Evolutionary conservation across 2,329 filamentous ascomycete genomes (phyloP).

Genomic region (Sordariomycetes sp.): DNA sequence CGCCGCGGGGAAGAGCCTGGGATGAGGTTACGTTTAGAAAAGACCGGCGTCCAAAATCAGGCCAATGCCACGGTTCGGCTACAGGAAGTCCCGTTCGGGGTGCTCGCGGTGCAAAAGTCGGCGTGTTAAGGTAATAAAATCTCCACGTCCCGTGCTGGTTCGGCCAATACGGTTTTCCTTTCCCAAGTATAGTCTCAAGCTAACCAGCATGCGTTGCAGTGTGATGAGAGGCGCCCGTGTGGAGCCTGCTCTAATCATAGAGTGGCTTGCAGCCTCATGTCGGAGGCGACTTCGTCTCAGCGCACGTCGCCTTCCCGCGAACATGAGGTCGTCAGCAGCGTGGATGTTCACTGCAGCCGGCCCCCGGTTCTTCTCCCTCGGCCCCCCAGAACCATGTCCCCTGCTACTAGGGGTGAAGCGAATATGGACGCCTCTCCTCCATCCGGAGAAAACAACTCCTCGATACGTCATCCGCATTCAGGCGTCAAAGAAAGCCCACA

Average conservation of each 20-base stretch:
- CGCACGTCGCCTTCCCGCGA: conserved; percentile 7
- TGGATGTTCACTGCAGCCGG: neutral
- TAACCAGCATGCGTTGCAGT: conserved; percentile 12
- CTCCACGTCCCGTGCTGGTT: neutral
- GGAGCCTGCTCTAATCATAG: conserved; percentile 22
- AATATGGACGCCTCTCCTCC: neutral
- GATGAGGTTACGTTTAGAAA: neutral
- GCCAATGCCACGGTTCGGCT: conserved; percentile 18
- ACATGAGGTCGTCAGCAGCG: conserved; percentile 12
- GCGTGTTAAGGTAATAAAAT: conserved; percentile 20
- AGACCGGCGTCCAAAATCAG: neutral
- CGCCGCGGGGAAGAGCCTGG: neutral
- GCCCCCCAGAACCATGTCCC: neutral
- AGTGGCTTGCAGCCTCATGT: conserved; percentile 19
- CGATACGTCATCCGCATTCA: neutral
- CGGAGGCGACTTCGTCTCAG: conserved; percentile 5
- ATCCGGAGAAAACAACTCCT: neutral
- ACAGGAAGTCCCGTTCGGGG: conserved; percentile 23
- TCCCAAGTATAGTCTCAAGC: neutral
- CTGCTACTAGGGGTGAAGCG: neutral
- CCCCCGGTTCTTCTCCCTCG: neutral
- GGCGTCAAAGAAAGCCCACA: neutral
- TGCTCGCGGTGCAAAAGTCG: conserved; percentile 23
- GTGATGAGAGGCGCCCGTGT: conserved; percentile 26
- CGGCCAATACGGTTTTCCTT: neutral